Evolutionary conservation across 345 rosid genomes (phyloP), one percentile per base, ranked within the genome.

Genomic region (Eucalyptus coolabah): DNA sequence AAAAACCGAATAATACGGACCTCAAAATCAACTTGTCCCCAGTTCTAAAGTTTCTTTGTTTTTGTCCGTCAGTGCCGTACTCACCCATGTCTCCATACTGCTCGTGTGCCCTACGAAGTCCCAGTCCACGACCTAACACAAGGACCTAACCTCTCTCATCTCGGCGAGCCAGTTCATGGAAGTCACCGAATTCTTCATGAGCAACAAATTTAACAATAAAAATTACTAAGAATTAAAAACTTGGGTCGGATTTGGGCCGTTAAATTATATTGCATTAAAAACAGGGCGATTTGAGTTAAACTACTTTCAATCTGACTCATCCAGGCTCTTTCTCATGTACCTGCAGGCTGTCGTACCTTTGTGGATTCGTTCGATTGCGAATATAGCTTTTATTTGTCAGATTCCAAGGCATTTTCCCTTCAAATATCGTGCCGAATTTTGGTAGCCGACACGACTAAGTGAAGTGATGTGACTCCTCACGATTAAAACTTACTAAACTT

Each of bases 241-340:
- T 32, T 3, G 4, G 7, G 6, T 32, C 1, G 42, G 42, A 21
- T 67, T 32, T 17, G 42, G 12, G 6, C 5, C 12, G 40, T 21
- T 67, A 17, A 67, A 32, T 4, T 17, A 10, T 8, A 32, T 32
- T 16, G 5, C 23, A 17, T 67, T 67, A 67, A 67, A 17, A 67
- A 16, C 6, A 2, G 0, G 11, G 5, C 21, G 8, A 67, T 32
- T 67, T 8, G 40, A 19, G 6, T 32, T 37, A 0, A 32, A 17
- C 6, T 18, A 67, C 11, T 67, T 32, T 32, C 42, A 67, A 17
- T 10, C 12, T 21, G 2, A 67, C 37, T 17, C 40, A 67, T 16
- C 12, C 1, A 67, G 80, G 23, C 23, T 67, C 42, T 67, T 67
- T 67, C 80, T 67, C 80, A 67, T 7, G 42, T 67, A 67, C 23